Evolutionary conservation across 2,329 filamentous ascomycete genomes (phyloP).

Genomic region (Pseudogymnoascus sp.): DNA sequence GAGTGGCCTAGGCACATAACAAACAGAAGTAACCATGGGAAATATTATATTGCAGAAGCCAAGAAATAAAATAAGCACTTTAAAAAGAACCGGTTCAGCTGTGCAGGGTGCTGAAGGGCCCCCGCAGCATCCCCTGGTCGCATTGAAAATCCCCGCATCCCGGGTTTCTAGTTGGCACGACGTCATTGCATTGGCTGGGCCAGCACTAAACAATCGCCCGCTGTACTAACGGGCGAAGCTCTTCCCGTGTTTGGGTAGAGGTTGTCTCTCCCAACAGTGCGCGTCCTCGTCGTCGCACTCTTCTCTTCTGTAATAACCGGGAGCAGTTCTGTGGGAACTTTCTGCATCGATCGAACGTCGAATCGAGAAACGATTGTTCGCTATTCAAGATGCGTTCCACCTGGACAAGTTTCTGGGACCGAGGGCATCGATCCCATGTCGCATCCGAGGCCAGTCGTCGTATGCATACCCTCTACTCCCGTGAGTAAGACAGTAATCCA

Average conservation of each 20-base stretch:
- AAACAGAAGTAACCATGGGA: background rate
- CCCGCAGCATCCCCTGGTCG: background rate
- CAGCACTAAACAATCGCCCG: background rate
- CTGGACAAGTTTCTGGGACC: background rate
- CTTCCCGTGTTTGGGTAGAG: background rate
- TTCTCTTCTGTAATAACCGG: background rate
- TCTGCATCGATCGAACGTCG: background rate
- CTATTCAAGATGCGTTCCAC: background rate
- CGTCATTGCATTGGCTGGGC: background rate
- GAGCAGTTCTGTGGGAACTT: background rate
- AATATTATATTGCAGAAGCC: conserved; percentile 1
- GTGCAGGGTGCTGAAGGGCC: background rate
- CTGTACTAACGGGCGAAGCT: background rate
- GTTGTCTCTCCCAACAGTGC: background rate
- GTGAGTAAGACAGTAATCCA: background rate
- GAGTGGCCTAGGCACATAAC: background rate
- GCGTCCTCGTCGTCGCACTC: background rate
- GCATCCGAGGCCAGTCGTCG: conserved; percentile 1
- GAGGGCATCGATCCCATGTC: background rate
- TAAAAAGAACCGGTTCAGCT: background rate
- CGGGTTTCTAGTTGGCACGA: background rate
- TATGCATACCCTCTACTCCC: background rate
- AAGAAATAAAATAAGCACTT: conserved; percentile 2
- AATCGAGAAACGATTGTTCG: background rate
- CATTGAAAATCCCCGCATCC: conserved; percentile 1